Conservation (phyloP, 2,329 filamentous ascomycete genomes). For the Cladosporium velox region DNA sequence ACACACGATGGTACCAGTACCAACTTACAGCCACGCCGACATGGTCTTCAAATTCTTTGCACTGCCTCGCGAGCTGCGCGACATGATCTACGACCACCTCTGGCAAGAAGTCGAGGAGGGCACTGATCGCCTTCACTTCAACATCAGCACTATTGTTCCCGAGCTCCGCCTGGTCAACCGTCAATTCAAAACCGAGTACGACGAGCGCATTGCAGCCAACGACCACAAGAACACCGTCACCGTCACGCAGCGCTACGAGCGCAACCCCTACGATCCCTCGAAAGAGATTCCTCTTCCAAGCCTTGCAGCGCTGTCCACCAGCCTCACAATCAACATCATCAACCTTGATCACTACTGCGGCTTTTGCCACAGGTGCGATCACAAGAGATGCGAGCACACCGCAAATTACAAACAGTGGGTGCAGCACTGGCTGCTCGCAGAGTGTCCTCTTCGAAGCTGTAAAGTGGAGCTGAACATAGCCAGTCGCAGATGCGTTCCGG, state of each 20-base stretch:
- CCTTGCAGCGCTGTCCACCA: not conserved
- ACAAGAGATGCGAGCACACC: not conserved
- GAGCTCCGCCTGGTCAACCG: not conserved
- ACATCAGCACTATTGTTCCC: not conserved
- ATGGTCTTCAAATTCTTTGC: slow-evolving; percentile 14
- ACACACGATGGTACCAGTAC: not conserved
- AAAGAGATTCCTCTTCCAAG: not conserved
- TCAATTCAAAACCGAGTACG: slow-evolving; percentile 1
- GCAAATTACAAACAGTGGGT: not conserved
- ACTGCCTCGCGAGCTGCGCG: slow-evolving; percentile 23
- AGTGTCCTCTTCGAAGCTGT: not conserved
- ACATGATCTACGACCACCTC: slow-evolving; percentile 22
- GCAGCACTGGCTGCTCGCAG: not conserved
- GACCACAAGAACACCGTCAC: not conserved
- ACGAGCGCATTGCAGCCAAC: not conserved
- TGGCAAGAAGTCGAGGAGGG: not conserved
- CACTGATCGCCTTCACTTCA: not conserved
- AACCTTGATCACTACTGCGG: not conserved
- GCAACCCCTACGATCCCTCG: not conserved
- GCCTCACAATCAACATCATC: not conserved
- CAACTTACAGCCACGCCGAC: not conserved
- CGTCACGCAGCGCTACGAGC: not conserved
- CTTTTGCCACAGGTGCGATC: not conserved
- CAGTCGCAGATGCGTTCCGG: not conserved
- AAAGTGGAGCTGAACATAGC: not conserved